Conservation (phyloP, 2,329 filamentous ascomycete genomes). For the Alternaria rosae region DNA sequence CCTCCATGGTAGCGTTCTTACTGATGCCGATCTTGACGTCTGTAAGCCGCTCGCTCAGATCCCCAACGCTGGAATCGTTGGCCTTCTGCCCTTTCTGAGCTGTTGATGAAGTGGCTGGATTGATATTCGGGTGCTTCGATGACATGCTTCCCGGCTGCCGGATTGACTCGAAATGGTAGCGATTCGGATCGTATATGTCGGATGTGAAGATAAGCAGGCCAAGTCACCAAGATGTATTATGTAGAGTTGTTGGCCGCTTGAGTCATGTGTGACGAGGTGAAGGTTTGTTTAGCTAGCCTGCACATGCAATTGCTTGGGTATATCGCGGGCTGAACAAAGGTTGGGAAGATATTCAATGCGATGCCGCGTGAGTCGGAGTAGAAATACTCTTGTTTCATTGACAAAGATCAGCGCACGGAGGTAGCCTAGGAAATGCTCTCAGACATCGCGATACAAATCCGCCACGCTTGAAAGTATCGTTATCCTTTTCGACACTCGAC, state of each 20-base stretch:
- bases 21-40: background rate
- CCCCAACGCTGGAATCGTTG: background rate
- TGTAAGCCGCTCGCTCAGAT: background rate
- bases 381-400: background rate
- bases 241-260: background rate
- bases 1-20: background rate
- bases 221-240: background rate
- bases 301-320: background rate
- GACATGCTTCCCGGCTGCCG: background rate
- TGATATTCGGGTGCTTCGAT: background rate
- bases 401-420: background rate
- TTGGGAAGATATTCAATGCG: background rate
- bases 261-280: background rate
- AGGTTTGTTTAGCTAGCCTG: background rate
- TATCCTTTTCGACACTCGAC: background rate
- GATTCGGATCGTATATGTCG: background rate
- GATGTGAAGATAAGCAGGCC: background rate
- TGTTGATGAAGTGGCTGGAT: background rate
- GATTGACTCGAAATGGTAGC: background rate
- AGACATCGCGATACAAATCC: background rate
- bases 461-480: background rate
- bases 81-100: background rate
- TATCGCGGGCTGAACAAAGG: background rate
- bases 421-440: background rate
- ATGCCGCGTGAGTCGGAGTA: background rate